phyloP scores from a whole-genome alignment of 108 stramenopile species.

The Fragilariopsis cylindrus region DNA sequence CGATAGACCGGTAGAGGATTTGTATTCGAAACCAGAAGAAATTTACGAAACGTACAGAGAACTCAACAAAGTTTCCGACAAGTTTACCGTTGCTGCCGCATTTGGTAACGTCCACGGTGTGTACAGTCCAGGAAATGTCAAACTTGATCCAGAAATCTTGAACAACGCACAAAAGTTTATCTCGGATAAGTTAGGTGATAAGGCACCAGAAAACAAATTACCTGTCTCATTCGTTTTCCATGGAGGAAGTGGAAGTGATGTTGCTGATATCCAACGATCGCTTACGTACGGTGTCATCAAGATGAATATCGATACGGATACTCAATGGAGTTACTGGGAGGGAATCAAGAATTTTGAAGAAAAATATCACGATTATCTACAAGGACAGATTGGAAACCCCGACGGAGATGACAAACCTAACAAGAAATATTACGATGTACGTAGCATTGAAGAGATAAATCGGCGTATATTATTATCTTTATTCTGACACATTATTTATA shows the following conservation, averaged over 20 bases:
- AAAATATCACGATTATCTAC: slow-evolving; percentile 83
- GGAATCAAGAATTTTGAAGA: slow-evolving; percentile 78
- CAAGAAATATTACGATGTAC: slow-evolving; percentile 96
- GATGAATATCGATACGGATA: slow-evolving; percentile 99
- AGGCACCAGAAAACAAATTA: slow-evolving; percentile 75
- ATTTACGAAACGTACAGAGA: slow-evolving; percentile 75
- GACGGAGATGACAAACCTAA: slow-evolving; percentile 94
- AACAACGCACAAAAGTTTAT: slow-evolving; percentile 82
- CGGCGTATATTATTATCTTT: slow-evolving; percentile 2
- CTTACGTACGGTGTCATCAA: slow-evolving; percentile 89
- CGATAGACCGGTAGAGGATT: slow-evolving; percentile 75
- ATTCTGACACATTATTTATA: slow-evolving; percentile 1
- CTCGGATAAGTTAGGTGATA: slow-evolving; percentile 77
- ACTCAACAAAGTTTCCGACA: slow-evolving; percentile 66
- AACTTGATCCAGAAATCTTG: slow-evolving; percentile 88
- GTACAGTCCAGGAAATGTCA: slow-evolving; percentile 92
- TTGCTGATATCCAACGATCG: slow-evolving; percentile 81
- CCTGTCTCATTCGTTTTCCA: slow-evolving; percentile 93
- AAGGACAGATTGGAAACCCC: slow-evolving; percentile 94
- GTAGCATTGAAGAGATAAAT: background rate
- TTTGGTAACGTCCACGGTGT: slow-evolving; percentile 96
- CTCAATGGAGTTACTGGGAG: slow-evolving; percentile 93
- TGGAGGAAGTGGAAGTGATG: slow-evolving; percentile 86
- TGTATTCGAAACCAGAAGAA: slow-evolving; percentile 95
- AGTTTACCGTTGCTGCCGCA: slow-evolving; percentile 91